Percentiles rank a stretch among this genome's conserved stretches.
Evolutionary conservation across 1,284 basidiomycete species (phyloP).

Genomic region (Apiotrichum montevideense): DNA sequence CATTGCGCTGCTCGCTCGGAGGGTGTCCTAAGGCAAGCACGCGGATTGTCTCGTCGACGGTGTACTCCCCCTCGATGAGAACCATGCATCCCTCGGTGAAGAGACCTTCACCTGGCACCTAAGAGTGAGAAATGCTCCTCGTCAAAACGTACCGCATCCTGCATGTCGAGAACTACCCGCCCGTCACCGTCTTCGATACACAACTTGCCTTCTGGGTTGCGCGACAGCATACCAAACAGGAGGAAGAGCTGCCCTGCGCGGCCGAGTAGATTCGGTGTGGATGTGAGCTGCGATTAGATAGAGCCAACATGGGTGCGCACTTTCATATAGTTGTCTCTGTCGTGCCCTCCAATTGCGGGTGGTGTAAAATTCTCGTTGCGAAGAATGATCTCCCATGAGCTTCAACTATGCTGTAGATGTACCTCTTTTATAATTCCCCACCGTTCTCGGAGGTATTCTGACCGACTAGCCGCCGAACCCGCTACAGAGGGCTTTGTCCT

Average conservation of each 20-base stretch:
- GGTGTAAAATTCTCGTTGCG: slow-evolving; percentile 95
- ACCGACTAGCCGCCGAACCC: slow-evolving; percentile 70
- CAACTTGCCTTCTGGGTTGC: slow-evolving; percentile 81
- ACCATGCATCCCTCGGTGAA: slow-evolving; percentile 96
- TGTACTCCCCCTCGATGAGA: slow-evolving; percentile 94
- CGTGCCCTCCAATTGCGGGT: slow-evolving; percentile 78
- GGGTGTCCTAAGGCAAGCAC: slow-evolving; percentile 96
- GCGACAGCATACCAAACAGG: slow-evolving; percentile 85
- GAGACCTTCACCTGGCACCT: slow-evolving; percentile 92
- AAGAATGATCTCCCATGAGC: slow-evolving; percentile 55
- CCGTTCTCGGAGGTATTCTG: slow-evolving; percentile 69
- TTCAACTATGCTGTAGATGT: neutral
- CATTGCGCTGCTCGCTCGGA: slow-evolving; percentile 80
- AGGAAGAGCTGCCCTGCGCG: slow-evolving; percentile 85
- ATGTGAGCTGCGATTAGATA: slow-evolving; percentile 61
- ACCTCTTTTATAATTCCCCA: slow-evolving; percentile 80
- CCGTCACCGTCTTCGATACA: slow-evolving; percentile 94
- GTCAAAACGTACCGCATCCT: slow-evolving; percentile 61
- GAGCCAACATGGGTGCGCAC: slow-evolving; percentile 48
- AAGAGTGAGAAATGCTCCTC: slow-evolving; percentile 2
- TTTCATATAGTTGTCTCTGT: slow-evolving; percentile 76
- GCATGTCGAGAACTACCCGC: slow-evolving; percentile 79
- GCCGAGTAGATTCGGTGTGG: slow-evolving; percentile 92
- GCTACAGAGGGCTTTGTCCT: slow-evolving; percentile 57
- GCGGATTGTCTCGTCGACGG: slow-evolving; percentile 76